A percentile compares a stretch with the other conserved stretches of the same genome.
Evolutionary conservation across 2,329 filamentous ascomycete genomes (phyloP).

Genomic region (Rhynchosporium agropyri): DNA sequence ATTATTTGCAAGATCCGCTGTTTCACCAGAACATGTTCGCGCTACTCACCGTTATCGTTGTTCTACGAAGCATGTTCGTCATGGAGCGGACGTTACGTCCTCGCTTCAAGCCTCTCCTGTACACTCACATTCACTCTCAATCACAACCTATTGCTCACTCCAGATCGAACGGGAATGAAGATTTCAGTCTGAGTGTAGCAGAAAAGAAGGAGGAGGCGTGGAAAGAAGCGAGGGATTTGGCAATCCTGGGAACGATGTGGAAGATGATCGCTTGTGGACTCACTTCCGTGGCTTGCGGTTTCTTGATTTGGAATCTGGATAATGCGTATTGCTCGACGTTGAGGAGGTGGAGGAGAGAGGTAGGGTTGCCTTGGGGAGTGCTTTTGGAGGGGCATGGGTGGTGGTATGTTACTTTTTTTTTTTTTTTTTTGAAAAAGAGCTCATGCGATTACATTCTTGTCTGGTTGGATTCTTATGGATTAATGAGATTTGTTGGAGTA

Average conservation of each 20-base stretch:
- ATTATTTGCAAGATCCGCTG: constrained; percentile 70
- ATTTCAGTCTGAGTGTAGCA: neutral
- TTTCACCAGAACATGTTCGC: constrained; percentile 75
- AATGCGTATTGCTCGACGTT: constrained; percentile 58
- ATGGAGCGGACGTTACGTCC: constrained; percentile 70
- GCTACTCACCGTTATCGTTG: constrained; percentile 60
- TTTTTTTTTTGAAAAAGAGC: no score
- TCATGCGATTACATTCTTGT: no score
- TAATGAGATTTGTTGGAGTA: neutral
- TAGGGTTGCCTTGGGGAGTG: constrained; percentile 73
- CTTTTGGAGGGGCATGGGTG: constrained; percentile 71
- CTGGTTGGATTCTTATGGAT: no score
- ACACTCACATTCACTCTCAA: constrained; percentile 42
- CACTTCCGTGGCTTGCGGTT: constrained; percentile 64
- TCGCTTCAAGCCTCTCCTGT: constrained; percentile 42
- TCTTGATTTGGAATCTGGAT: constrained; percentile 68
- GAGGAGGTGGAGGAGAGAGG: constrained; percentile 55
- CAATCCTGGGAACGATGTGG: constrained; percentile 69
- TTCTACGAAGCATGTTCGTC: constrained; percentile 61
- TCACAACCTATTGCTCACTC: no score
- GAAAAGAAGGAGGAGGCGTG: constrained; percentile 46
- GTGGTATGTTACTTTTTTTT: constrained; percentile 65
- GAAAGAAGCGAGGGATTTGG: constrained; percentile 59
- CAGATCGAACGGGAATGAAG: neutral
- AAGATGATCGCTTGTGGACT: constrained; percentile 58